Percentiles rank a stretch among this genome's conserved stretches.
Conservation (phyloP, 176 grass and related monocot species). For the Musa acuminata region DNA sequence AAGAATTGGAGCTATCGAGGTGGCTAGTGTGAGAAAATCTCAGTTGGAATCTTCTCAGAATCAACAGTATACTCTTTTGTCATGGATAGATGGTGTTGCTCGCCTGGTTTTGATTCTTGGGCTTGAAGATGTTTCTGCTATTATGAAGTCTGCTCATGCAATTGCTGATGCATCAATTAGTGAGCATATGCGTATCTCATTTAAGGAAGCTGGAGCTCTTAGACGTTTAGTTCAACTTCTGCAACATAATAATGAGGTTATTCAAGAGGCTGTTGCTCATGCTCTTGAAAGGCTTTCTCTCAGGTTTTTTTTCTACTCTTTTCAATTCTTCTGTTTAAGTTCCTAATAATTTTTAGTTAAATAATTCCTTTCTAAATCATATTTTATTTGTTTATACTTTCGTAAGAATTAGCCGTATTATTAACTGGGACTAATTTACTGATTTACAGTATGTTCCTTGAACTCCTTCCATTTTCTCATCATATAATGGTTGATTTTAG, state of each 20-base stretch:
- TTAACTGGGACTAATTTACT: not conserved
- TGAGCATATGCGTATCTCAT: slow-evolving; percentile 52
- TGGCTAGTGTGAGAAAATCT: slow-evolving; percentile 40
- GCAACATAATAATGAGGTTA: slow-evolving; percentile 31
- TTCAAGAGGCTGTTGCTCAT: slow-evolving; percentile 40
- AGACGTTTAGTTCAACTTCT: slow-evolving; percentile 49
- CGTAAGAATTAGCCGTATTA: not conserved
- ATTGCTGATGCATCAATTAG: slow-evolving; percentile 50
- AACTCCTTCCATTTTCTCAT: not conserved
- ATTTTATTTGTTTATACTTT: too few species aligned
- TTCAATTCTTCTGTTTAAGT: not conserved
- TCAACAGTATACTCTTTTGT: slow-evolving; percentile 52
- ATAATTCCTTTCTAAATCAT: not conserved
- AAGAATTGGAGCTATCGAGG: slow-evolving; percentile 60
- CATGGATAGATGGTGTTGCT: slow-evolving; percentile 60
- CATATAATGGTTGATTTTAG: not conserved
- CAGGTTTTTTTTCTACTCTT: slow-evolving; percentile 29
- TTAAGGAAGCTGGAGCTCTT: slow-evolving; percentile 61
- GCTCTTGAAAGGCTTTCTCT: slow-evolving; percentile 52
- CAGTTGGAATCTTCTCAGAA: slow-evolving; percentile 32
- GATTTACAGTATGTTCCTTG: not conserved
- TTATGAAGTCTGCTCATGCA: slow-evolving; percentile 46
- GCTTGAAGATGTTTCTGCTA: slow-evolving; percentile 52
- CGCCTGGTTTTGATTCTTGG: slow-evolving; percentile 59
- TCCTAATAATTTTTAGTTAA: not conserved